These are phyloP conservation scores for Eucalyptus albens DNA, from an alignment of 345 rosid species.

Conservation along the genomic window DNA sequence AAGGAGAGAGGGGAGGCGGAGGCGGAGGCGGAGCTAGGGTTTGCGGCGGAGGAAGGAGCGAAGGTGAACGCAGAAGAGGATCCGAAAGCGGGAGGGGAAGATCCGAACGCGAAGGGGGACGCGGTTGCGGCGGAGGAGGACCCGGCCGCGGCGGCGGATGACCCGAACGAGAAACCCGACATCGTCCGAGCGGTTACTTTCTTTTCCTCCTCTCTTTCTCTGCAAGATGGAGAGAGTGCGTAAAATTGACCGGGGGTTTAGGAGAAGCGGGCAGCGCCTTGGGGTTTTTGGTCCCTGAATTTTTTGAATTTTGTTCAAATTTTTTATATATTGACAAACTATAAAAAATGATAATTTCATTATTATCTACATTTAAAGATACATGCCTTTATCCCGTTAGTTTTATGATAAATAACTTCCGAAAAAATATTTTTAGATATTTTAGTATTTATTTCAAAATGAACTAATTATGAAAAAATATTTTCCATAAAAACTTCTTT, in stretches of 20 bases:
- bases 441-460: too few relatives aligned
- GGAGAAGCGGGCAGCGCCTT: background rate
- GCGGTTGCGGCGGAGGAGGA: slow-evolving; percentile 25
- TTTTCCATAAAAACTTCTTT: too few relatives aligned
- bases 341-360: background rate
- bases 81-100: slow-evolving; percentile 16
- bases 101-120: slow-evolving; percentile 10
- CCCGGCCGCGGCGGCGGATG: slow-evolving; percentile 16
- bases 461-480: too few relatives aligned
- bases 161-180: slow-evolving; percentile 30
- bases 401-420: too few relatives aligned
- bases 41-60: background rate
- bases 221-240: background rate
- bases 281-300: background rate
- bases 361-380: background rate
- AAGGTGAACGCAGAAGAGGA: slow-evolving; percentile 11
- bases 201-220: background rate
- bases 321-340: background rate
- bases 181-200: background rate
- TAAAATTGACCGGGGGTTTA: background rate
- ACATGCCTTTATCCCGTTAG: too few relatives aligned
- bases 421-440: too few relatives aligned
- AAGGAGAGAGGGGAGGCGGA: background rate
- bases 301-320: background rate
- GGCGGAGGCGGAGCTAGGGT: slow-evolving; percentile 1